Evolutionary conservation across 192 early-diverging fungal genomes (phyloP).

Genomic region (Podila epigama): DNA sequence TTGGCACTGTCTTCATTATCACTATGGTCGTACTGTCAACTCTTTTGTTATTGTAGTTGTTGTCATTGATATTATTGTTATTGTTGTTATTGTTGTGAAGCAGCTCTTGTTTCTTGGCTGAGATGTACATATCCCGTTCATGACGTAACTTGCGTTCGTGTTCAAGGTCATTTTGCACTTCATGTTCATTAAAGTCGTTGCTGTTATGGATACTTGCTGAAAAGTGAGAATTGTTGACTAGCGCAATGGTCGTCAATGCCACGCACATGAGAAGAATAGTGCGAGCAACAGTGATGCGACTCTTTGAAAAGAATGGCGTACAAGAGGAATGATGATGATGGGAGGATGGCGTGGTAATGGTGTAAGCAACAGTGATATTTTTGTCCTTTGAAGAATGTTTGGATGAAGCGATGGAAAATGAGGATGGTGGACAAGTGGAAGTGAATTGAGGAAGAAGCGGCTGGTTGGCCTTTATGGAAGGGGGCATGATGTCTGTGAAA

Average conservation of each 20-base stretch:
- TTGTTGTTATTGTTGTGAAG: background rate
- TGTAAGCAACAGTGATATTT: background rate
- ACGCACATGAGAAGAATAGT: slow-evolving; percentile 26
- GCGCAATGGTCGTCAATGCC: slow-evolving; percentile 18
- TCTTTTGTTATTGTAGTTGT: background rate
- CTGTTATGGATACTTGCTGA: background rate
- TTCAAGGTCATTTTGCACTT: background rate
- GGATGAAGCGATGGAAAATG: background rate
- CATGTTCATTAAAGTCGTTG: too few species aligned
- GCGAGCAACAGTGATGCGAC: slow-evolving; percentile 14
- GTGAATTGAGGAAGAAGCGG: slow-evolving; percentile 9
- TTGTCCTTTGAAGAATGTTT: background rate
- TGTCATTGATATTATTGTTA: background rate
- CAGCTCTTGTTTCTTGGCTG: background rate
- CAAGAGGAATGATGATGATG: background rate
- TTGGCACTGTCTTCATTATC: background rate
- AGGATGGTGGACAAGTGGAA: background rate
- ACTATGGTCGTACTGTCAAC: background rate
- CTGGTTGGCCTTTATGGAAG: background rate
- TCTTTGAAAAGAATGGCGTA: background rate
- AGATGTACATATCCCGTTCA: background rate
- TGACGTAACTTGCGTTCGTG: background rate
- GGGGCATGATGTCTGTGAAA: background rate
- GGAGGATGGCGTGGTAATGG: background rate
- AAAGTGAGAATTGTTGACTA: slow-evolving; percentile 33